Conservation (phyloP, 768 basidiomycete genomes). For the Leccinum variicolor region DNA sequence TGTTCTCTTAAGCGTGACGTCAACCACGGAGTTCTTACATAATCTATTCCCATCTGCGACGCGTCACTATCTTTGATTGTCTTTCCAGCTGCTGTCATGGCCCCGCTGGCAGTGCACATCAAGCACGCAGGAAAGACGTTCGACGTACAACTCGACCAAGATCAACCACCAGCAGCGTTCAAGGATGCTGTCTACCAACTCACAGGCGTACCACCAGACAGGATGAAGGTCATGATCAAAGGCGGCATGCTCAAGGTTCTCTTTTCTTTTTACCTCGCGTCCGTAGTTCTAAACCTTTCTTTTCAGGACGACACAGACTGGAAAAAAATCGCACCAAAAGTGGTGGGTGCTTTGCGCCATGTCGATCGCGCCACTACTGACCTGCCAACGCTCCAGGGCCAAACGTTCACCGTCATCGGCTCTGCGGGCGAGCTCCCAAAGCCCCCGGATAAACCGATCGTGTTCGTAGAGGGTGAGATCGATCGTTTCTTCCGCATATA, state of each 20-base stretch:
- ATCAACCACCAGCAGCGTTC: constrained; percentile 67
- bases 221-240: constrained; percentile 98
- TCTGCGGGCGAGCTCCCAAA: constrained; percentile 90
- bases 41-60: constrained; percentile 30
- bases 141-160: constrained; percentile 68
- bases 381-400: constrained; percentile 50
- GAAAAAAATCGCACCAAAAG: constrained; percentile 80
- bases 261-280: neutral
- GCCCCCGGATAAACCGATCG: constrained; percentile 71
- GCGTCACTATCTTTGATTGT: constrained; percentile 13
- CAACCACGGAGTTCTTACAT: constrained; percentile 21
- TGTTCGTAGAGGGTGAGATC: constrained; percentile 79
- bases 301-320: constrained; percentile 84
- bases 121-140: constrained; percentile 87
- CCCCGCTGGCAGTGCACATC: constrained; percentile 71
- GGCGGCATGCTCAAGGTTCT: constrained; percentile 87
- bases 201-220: constrained; percentile 84
- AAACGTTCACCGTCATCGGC: constrained; percentile 92
- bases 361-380: neutral
- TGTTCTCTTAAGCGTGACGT: constrained; percentile 26
- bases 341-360: constrained; percentile 42
- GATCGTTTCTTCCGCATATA: neutral
- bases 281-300: neutral
- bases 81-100: constrained; percentile 42
- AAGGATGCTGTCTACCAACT: constrained; percentile 77